A percentile compares a stretch with the other conserved stretches of the same genome.
Evolutionary conservation across 768 basidiomycete genomes (phyloP).

Genomic region (Dioszegia aurantiaca): DNA sequence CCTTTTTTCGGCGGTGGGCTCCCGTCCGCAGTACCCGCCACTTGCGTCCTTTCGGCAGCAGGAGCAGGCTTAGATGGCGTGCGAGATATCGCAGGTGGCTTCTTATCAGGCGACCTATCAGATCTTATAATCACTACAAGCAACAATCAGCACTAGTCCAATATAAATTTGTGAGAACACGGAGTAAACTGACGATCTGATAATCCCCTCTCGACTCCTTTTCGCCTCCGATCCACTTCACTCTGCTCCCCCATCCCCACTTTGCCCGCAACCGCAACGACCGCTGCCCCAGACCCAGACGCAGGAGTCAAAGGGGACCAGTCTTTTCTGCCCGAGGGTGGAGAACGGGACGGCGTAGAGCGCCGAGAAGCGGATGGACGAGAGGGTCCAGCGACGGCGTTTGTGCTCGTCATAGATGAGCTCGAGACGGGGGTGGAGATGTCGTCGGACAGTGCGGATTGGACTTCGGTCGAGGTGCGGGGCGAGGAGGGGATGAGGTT

Average conservation of each 20-base stretch:
- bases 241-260: constrained; percentile 7
- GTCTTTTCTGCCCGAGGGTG: not conserved
- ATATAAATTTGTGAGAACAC: too few relatives aligned
- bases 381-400: constrained; percentile 1
- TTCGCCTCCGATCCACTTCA: not conserved
- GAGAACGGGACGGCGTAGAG: not conserved
- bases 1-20: constrained; percentile 11
- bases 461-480: not conserved
- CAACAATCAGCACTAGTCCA: not conserved
- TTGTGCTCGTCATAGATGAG: not conserved
- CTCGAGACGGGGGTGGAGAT: not conserved
- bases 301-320: constrained; percentile 3
- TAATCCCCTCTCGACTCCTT: constrained; percentile 9
- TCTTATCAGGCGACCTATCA: constrained; percentile 1
- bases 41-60: not conserved
- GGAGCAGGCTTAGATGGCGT: not conserved
- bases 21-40: not conserved
- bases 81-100: not conserved
- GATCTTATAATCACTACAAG: not conserved
- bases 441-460: not conserved
- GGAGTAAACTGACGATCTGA: constrained; percentile 1
- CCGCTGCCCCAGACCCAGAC: not conserved
- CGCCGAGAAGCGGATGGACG: not conserved
- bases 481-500: not conserved
- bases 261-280: not conserved